Evolutionary conservation across 176 grass and related monocot genomes (phyloP).

Genomic region (Pharus latifolius): DNA sequence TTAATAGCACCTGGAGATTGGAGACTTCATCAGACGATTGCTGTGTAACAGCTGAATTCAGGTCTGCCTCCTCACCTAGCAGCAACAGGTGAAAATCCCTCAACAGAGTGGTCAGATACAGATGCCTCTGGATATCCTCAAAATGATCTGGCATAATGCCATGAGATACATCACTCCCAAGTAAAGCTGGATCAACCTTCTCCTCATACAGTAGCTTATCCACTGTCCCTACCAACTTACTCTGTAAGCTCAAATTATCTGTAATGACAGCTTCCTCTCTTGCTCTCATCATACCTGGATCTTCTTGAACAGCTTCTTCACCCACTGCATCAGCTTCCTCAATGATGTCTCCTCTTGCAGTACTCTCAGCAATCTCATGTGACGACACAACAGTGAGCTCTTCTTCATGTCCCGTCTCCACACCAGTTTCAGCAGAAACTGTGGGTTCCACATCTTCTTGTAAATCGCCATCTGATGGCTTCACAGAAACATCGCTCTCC

Average conservation of each 20-base stretch:
- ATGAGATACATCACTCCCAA: not conserved
- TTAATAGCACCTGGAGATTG: slow-evolving; percentile 32
- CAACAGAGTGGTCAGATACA: slow-evolving; percentile 45
- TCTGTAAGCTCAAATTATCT: slow-evolving; percentile 21
- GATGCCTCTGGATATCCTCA: slow-evolving; percentile 46
- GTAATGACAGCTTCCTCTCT: slow-evolving; percentile 7
- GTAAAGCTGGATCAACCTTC: slow-evolving; percentile 20
- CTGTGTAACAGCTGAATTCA: slow-evolving; percentile 26
- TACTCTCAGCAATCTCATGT: slow-evolving; percentile 5
- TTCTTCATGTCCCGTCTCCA: slow-evolving; percentile 12
- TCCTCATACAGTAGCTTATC: not conserved
- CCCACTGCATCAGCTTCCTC: slow-evolving; percentile 13
- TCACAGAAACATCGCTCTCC: slow-evolving; percentile 6
- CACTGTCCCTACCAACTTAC: not conserved
- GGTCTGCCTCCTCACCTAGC: slow-evolving; percentile 38
- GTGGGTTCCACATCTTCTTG: not conserved
- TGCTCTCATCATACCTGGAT: slow-evolving; percentile 13
- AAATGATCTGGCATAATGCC: slow-evolving; percentile 13
- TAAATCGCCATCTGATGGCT: slow-evolving; percentile 2
- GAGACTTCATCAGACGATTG: slow-evolving; percentile 31
- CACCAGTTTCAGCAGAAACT: not conserved
- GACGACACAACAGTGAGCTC: not conserved
- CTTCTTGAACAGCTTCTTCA: slow-evolving; percentile 23
- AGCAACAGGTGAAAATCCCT: slow-evolving; percentile 75
- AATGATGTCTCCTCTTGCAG: slow-evolving; percentile 2